Conservation (phyloP, 2,329 filamentous ascomycete species). For the Aspergillus caelatus region DNA sequence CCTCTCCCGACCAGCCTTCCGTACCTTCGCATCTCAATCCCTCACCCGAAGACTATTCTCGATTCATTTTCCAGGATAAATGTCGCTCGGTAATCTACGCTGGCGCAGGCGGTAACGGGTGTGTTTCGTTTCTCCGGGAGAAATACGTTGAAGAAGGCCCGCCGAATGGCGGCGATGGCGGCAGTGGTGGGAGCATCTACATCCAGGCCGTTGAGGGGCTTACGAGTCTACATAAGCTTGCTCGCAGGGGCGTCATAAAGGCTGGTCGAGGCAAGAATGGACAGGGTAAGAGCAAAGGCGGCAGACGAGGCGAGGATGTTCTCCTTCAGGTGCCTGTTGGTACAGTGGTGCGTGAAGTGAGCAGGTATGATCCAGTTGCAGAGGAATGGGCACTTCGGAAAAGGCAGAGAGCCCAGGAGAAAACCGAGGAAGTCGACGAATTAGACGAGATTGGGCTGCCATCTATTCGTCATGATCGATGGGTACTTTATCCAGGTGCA, state of each 20-base stretch:
- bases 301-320: conserved; percentile 81
- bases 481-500: conserved; percentile 82
- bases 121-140: conserved; percentile 90
- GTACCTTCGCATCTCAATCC: conserved; percentile 70
- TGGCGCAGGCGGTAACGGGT: conserved; percentile 84
- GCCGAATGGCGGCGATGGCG: conserved; percentile 92
- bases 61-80: conserved; percentile 83
- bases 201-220: conserved; percentile 91
- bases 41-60: conserved; percentile 78
- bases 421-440: conserved; percentile 42
- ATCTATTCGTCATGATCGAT: conserved; percentile 66
- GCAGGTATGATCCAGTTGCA: conserved; percentile 73
- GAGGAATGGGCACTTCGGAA: conserved; percentile 58
- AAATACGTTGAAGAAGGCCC: conserved; percentile 87
- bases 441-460: conserved; percentile 46
- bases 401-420: conserved; percentile 57
- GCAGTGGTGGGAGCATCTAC: conserved; percentile 87
- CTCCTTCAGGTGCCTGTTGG: conserved; percentile 90
- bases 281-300: conserved; percentile 55
- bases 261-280: conserved; percentile 50
- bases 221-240: conserved; percentile 90
- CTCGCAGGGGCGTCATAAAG: conserved; percentile 67
- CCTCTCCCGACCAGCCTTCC: conserved; percentile 21
- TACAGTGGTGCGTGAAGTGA: conserved; percentile 83
- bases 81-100: conserved; percentile 76